These are phyloP conservation scores for Comarum palustre DNA, from an alignment of 306 rosid genomes.

Conservation along the genomic window DNA sequence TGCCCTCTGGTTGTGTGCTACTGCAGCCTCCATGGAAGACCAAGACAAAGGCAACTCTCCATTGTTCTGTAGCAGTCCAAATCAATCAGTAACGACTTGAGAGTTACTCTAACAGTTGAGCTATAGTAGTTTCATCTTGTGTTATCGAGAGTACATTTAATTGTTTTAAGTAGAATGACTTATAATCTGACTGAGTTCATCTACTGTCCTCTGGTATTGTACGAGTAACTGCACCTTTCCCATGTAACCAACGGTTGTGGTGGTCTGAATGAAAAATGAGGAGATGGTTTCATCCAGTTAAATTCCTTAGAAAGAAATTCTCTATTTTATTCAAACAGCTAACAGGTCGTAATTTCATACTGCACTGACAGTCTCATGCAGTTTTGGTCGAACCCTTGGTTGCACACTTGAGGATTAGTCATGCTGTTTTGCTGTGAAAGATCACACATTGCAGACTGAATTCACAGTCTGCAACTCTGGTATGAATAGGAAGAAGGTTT, in stretches of 20 bases:
- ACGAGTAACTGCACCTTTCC: constrained; percentile 56
- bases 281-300: too few relatives aligned
- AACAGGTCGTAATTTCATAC: background rate
- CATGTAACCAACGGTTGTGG: constrained; percentile 59
- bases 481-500: constrained; percentile 47
- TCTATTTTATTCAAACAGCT: too few relatives aligned
- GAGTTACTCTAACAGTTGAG: too few relatives aligned
- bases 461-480: background rate
- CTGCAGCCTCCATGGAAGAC: too few relatives aligned
- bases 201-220: too few relatives aligned
- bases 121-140: too few relatives aligned
- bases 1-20: too few relatives aligned
- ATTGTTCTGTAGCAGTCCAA: background rate
- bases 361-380: background rate
- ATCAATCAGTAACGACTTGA: background rate
- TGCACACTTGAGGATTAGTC: background rate
- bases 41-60: background rate
- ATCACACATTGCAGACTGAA: constrained; percentile 16
- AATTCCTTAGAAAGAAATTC: too few relatives aligned
- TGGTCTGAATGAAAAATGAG: constrained; percentile 32
- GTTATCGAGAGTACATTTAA: too few relatives aligned
- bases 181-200: too few relatives aligned
- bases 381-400: background rate
- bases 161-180: too few relatives aligned
- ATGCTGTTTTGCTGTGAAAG: background rate